Evolutionary conservation across 2,329 filamentous ascomycete species (phyloP), one percentile per base, ranked within the genome.

Genomic region (Phoma sp.): DNA sequence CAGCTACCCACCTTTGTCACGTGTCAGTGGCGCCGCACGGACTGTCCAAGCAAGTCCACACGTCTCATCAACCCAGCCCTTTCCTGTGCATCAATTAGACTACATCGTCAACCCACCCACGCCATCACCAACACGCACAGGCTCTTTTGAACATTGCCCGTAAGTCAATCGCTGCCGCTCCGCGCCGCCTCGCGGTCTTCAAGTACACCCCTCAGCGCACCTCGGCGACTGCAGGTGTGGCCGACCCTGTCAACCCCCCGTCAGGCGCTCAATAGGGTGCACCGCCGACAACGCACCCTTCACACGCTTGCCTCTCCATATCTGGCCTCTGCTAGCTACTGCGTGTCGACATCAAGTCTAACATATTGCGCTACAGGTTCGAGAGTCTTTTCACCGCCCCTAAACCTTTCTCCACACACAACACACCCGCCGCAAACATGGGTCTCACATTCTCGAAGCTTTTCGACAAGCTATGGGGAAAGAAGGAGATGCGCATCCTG

Each of bases 381-480:
- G 66, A 71, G 72, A 73, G 72, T 61, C 68, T 61, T 58, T 64
- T 65, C 67, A 66, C 66, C 65, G 64, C 68, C 54, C 60, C 55
- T 55, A 60, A 36, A 50, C 66, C 55, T 53, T 45, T 56, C 55
- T 39, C 52, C 55, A 55, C 61, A 58, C 65, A 65, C 58, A 65
- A 60, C 61, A 61, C 57, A 58, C 59, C 64, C 73, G 77, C 79
- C 83, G 84, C 85, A 83, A 89, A 76, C 66, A 98, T 98, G 93
- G 93, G 93, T 80, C 90, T 89, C 73, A 89, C 91, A 79, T 84
- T 97, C 77, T 96, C 91, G 70, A 96, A 96, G 82, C 88, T 97
- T 81, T 93, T 97, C 88, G 90, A 91, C 79, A 96, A 96, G 87
- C 91, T 98, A 83, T 98, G 96, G 83, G 93, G 93, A 79, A 96